These are phyloP conservation scores for Torrubiella hemipterigena DNA, from an alignment of 2,329 filamentous ascomycete species.

Conservation along the genomic window DNA sequence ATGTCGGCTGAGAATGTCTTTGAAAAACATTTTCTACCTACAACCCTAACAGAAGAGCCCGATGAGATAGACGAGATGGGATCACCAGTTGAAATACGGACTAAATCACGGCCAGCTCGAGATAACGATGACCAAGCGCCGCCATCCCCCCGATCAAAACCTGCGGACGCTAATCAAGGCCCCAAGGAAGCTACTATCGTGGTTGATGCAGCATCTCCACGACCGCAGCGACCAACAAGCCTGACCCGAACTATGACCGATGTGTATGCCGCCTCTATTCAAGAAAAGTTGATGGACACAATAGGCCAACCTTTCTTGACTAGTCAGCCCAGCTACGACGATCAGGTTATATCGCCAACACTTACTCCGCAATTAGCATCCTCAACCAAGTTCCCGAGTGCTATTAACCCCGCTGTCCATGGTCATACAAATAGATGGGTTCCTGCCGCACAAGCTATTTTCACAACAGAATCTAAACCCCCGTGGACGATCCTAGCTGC, in stretches of 20 bases:
- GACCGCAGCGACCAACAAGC: conserved; percentile 47
- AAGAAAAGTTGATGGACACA: conserved; percentile 75
- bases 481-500: conserved; percentile 95
- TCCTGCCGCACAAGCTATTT: conserved; percentile 88
- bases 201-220: conserved; percentile 27
- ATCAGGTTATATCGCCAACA: conserved; percentile 30
- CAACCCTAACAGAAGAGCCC: conserved; percentile 30
- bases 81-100: too few relatives aligned
- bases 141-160: not conserved
- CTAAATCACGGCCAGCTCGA: too few relatives aligned
- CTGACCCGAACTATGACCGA: conserved; percentile 87
- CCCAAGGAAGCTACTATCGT: not conserved
- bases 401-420: conserved; percentile 55
- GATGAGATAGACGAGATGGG: conserved; percentile 17
- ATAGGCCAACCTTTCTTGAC: conserved; percentile 70
- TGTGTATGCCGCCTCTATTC: conserved; percentile 58
- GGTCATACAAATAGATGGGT: conserved; percentile 84
- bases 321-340: conserved; percentile 21
- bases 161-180: not conserved
- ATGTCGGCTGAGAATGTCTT: conserved; percentile 69
- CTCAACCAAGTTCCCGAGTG: conserved; percentile 29
- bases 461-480: conserved; percentile 81
- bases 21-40: conserved; percentile 62
- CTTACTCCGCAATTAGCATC: conserved; percentile 25
- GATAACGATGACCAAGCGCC: not conserved